Conservation (phyloP, 495 filamentous ascomycete genomes). For the Daldinia vernicosa region DNA sequence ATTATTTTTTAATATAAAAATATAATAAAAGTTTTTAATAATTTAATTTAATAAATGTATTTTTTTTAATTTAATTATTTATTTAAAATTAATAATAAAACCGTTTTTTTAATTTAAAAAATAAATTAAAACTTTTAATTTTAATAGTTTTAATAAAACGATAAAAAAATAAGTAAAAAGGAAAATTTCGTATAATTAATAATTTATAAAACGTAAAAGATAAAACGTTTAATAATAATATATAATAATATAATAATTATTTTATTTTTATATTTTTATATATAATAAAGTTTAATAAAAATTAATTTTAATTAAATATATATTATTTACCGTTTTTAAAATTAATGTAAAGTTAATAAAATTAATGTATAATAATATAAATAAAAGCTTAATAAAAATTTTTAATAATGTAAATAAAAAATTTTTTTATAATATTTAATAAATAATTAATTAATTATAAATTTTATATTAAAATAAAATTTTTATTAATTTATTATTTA, state of each 20-base stretch:
- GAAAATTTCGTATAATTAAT: not conserved
- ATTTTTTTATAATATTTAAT: no score
- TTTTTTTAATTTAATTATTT: not conserved
- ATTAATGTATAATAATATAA: no score
- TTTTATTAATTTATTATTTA: no score
- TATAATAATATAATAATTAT: not conserved
- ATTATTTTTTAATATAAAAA: not conserved
- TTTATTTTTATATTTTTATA: no score
- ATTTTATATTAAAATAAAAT: no score
- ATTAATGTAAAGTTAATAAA: no score
- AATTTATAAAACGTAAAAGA: not conserved
- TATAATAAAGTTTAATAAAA: no score
- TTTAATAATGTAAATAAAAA: no score
- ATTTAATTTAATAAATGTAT: not conserved
- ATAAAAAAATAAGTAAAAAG: not conserved
- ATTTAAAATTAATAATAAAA: not conserved
- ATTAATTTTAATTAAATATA: no score
- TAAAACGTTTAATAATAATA: not conserved
- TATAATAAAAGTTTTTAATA: not conserved
- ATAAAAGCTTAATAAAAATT: no score
- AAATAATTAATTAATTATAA: no score
- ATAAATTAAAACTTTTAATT: not conserved
- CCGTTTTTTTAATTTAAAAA: not conserved
- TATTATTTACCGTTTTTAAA: no score
- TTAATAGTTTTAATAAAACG: not conserved